Base-by-base conservation (phyloP, 176 grass and related monocot species). In the Hordeum marinum region DNA sequence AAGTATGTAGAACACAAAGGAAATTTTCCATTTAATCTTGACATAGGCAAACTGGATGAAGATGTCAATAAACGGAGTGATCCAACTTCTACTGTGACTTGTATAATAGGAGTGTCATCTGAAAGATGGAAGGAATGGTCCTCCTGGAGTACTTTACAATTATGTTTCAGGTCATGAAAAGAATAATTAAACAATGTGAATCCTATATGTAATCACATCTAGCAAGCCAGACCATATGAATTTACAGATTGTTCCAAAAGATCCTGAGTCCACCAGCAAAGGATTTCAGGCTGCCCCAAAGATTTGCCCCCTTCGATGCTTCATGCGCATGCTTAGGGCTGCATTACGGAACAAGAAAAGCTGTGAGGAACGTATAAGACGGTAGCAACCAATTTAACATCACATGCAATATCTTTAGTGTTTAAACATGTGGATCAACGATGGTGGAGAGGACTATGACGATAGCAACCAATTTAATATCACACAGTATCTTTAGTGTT, bases 211-310 rank as follows among this genome's bases (percentile, higher is more conserved):
- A 39, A 11, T 17, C 41, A 37, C 36, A 63, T 63, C 76, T 12
- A 45, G 48, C 48, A 52, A 52, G 12, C 3, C 43, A 25, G 35
- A 62, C 54, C 55, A 40, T 23, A 14, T 75, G 25, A 72, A 66
- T 81, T 85, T 80, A 88, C 66, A 88, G 46, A 46, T 74, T 88
- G 45, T 65, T 85, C 90, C 64, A 85, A 31, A 85, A 78, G 41
- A 85, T 85, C 48, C 69, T 58, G 29, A 88, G 62, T 11, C 64
- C 77, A 76, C 36, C 50, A 17, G 52, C 52, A 77, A 86, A 83
- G 68, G 82, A 89, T 32, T 86, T 92, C 41, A 92, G 70, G 84
- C 72, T 86, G 43, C 79, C 86, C 90, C 82, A 89, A 63, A 92
- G 24, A 67, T 63, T 89, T 18, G 34, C 36, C 24, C 15, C 17